Conservation (phyloP, 2,329 filamentous ascomycete genomes). For the Ophiognomonia clavigignenti-juglandacearum region DNA sequence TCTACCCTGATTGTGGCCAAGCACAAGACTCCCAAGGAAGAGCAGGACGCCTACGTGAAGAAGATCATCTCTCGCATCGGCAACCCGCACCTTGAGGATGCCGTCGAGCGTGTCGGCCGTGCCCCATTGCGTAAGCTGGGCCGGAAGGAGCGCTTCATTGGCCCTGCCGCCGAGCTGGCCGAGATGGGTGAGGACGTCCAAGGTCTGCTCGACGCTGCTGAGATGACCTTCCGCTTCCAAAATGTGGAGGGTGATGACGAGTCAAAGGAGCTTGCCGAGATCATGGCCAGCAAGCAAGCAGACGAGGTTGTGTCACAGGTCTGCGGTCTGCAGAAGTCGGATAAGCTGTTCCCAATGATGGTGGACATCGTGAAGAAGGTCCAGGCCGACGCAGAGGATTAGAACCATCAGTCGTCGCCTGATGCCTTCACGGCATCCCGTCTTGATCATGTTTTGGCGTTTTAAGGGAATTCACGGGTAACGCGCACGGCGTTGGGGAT, state of each 20-base stretch:
- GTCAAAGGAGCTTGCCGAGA: conserved; percentile 77
- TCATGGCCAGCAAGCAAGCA: conserved; percentile 62
- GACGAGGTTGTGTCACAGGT: conserved; percentile 75
- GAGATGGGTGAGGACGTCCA: conserved; percentile 71
- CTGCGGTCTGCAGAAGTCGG: conserved; percentile 70
- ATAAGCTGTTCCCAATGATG: conserved; percentile 74
- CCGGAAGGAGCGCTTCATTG: conserved; percentile 93
- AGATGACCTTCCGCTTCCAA: conserved; percentile 94
- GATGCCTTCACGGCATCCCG: not conserved
- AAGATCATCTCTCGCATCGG: conserved; percentile 91
- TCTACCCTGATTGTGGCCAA: conserved; percentile 80
- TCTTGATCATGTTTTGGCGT: conserved; percentile 11
- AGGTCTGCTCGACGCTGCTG: conserved; percentile 73
- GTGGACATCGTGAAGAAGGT: conserved; percentile 78
- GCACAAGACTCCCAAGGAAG: conserved; percentile 69
- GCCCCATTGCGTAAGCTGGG: conserved; percentile 90
- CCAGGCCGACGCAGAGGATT: conserved; percentile 51
- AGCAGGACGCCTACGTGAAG: conserved; percentile 82
- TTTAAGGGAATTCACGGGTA: conserved; percentile 1
- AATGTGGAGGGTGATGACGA: conserved; percentile 90
- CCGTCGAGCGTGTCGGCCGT: conserved; percentile 90
- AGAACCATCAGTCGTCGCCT: not conserved
- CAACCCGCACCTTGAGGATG: conserved; percentile 89
- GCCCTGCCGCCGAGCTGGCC: conserved; percentile 82
- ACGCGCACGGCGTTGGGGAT: conserved; percentile 12